Conservation (phyloP, 371 early-diverging fungal species). For the Rhizopus sp. region DNA sequence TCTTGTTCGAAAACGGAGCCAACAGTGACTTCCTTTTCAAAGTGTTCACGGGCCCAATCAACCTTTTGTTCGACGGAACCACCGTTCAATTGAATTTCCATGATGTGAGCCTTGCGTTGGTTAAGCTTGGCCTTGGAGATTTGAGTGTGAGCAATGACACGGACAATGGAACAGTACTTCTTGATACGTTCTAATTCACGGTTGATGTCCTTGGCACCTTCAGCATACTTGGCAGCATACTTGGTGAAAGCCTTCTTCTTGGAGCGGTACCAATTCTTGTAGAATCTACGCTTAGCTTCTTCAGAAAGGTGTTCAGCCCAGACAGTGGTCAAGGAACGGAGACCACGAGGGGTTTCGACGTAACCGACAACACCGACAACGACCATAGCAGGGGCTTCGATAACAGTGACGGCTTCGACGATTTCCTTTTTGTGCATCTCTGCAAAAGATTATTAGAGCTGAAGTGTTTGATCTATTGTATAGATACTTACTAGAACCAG, state of each 20-base stretch:
- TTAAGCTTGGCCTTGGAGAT: conserved; percentile 91
- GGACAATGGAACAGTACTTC: conserved; percentile 98
- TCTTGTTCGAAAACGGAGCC: conserved; percentile 93
- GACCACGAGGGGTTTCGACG: conserved; percentile 98
- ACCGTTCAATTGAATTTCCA: conserved; percentile 99
- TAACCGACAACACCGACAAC: conserved; percentile 99
- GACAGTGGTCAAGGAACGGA: conserved; percentile 96
- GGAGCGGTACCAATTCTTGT: conserved; percentile 99
- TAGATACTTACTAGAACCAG: conserved; percentile 83
- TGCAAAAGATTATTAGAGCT: conserved; percentile 2
- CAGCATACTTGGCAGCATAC: conserved; percentile 96
- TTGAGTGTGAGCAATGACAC: conserved; percentile 99
- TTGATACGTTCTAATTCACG: conserved; percentile 96
- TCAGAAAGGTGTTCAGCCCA: conserved; percentile 99
- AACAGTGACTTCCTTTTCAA: conserved; percentile 96
- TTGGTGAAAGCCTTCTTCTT: conserved; percentile 99
- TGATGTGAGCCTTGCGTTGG: conserved; percentile 99
- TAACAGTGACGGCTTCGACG: conserved; percentile 98
- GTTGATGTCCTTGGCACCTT: conserved; percentile 85
- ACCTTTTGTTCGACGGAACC: conserved; percentile 98
- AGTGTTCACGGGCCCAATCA: conserved; percentile 95
- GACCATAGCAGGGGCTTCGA: conserved; percentile 99
- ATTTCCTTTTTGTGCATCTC: conserved; percentile 99
- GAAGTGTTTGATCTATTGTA: neutral
- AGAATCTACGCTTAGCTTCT: conserved; percentile 98